Evolutionary conservation across 371 early-diverging fungal species (phyloP).

Genomic region (Coemansia sp.): DNA sequence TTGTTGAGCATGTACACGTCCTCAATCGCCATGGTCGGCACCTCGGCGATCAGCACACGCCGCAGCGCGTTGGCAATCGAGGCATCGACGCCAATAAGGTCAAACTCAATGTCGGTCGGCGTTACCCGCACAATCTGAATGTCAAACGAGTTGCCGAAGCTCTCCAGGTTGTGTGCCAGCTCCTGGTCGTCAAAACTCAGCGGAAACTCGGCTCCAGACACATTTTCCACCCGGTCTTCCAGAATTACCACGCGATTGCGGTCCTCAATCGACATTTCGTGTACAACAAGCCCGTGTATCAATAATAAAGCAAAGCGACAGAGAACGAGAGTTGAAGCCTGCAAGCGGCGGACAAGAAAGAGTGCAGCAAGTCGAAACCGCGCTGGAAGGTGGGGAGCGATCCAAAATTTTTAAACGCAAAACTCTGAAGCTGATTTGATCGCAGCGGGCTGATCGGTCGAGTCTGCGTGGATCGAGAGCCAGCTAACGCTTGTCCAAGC

Average conservation of each 20-base stretch:
- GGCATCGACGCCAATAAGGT: constrained; percentile 91
- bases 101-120: constrained; percentile 86
- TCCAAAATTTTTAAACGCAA: too few species aligned
- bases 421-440: too few species aligned
- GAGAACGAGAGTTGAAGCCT: background rate
- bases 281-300: background rate
- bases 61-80: constrained; percentile 96
- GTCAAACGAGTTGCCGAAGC: constrained; percentile 41
- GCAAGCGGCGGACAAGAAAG: too few species aligned
- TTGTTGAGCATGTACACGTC: constrained; percentile 94
- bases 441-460: too few species aligned
- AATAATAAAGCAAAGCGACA: background rate
- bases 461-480: too few species aligned
- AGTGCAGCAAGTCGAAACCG: too few species aligned
- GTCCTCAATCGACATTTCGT: constrained; percentile 35
- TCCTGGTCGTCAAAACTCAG: constrained; percentile 29
- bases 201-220: constrained; percentile 41
- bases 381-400: too few species aligned
- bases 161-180: constrained; percentile 20
- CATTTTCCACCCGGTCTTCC: constrained; percentile 47
- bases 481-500: too few species aligned
- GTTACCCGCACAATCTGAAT: constrained; percentile 69
- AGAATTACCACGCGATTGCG: constrained; percentile 47
- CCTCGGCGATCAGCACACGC: constrained; percentile 94
- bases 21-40: constrained; percentile 98